A percentile compares a stretch with the other conserved stretches of the same genome.
phyloP scores from a whole-genome alignment of 306 rosid species.

The Gynostemma pentaphyllum region DNA sequence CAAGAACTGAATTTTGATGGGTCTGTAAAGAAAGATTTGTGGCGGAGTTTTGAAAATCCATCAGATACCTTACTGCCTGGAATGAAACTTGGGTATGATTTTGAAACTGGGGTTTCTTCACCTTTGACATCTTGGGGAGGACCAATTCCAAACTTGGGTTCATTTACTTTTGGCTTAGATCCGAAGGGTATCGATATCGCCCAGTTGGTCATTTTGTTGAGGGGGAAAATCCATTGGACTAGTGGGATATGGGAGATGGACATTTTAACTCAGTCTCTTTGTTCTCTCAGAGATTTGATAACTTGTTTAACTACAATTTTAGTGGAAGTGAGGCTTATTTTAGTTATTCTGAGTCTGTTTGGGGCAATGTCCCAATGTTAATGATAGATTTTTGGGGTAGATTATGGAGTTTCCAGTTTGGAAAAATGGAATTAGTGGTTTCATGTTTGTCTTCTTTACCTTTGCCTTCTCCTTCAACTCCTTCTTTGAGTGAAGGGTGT shows the following conservation, averaged over 20 bases:
- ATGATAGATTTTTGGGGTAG: neutral
- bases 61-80: constrained; percentile 7
- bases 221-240: constrained; percentile 8
- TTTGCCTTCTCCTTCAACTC: neutral
- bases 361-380: neutral
- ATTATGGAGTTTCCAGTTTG: neutral
- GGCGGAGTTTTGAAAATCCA: constrained; percentile 19
- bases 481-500: neutral
- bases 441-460: neutral
- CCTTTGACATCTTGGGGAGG: constrained; percentile 8
- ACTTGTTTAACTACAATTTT: constrained; percentile 9
- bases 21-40: neutral
- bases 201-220: constrained; percentile 11
- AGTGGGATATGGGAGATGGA: constrained; percentile 12
- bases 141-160: constrained; percentile 1
- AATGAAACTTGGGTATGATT: constrained; percentile 13
- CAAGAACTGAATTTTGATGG: constrained; percentile 4
- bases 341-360: neutral
- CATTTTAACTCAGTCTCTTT: constrained; percentile 1
- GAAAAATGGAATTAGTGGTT: neutral
- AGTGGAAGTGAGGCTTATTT: constrained; percentile 9
- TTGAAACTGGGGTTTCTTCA: constrained; percentile 6
- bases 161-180: constrained; percentile 12
- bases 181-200: neutral
- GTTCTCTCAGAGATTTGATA: neutral